Conservation (phyloP, 2,329 filamentous ascomycete species). For the Escovopsis sp. region DNA sequence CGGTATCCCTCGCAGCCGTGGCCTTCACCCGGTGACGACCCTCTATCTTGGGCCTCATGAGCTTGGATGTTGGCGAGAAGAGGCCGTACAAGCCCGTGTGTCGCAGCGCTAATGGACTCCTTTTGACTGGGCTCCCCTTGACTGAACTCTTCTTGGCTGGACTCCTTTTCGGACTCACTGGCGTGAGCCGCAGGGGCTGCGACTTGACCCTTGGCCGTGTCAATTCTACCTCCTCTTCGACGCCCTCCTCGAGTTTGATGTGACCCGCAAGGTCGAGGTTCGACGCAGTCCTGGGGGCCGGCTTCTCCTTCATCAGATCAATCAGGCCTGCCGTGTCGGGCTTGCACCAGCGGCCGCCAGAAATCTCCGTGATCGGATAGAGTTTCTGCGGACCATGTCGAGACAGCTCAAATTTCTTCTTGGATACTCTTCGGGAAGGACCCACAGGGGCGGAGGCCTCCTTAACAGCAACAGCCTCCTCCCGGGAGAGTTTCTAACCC, state of each 20-base stretch:
- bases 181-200: too few relatives aligned
- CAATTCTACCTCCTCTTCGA: too few relatives aligned
- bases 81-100: neutral
- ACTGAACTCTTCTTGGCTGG: too few relatives aligned
- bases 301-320: slow-evolving; percentile 17
- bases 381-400: slow-evolving; percentile 2
- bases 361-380: slow-evolving; percentile 1
- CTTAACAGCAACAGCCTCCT: slow-evolving; percentile 1
- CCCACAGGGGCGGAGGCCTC: slow-evolving; percentile 2
- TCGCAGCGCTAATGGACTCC: neutral
- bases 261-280: too few relatives aligned
- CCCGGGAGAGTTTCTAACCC: slow-evolving; percentile 2
- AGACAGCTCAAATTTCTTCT: slow-evolving; percentile 3
- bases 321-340: slow-evolving; percentile 6
- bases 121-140: neutral
- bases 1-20: neutral
- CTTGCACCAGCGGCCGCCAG: neutral
- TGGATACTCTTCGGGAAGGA: slow-evolving; percentile 4
- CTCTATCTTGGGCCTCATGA: neutral
- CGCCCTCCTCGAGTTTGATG: too few relatives aligned
- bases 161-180: too few relatives aligned
- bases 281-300: neutral
- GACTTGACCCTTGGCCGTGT: too few relatives aligned
- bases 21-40: neutral
- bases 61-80: neutral